Evolutionary conservation across 2,329 filamentous ascomycete genomes (phyloP).

Genomic region (Huntiella decipiens): DNA sequence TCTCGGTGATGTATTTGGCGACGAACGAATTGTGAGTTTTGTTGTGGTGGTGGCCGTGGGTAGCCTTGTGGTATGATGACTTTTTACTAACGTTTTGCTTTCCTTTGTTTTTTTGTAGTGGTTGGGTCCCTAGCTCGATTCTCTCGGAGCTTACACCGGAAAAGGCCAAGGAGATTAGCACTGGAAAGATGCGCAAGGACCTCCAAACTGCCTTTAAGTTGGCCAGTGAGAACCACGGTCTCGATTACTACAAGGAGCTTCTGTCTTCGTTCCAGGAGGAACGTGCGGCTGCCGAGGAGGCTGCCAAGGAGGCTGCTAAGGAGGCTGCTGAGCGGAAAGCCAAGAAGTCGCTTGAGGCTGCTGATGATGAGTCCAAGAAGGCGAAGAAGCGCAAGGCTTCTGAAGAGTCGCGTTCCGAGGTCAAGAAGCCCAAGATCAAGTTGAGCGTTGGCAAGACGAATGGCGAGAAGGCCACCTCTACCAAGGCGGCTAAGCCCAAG

Average conservation of each 20-base stretch:
- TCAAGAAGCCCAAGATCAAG: slow-evolving; percentile 51
- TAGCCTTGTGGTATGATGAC: background rate
- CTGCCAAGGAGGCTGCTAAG: slow-evolving; percentile 25
- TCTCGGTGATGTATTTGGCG: slow-evolving; percentile 82
- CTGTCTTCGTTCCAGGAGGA: slow-evolving; percentile 52
- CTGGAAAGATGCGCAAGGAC: slow-evolving; percentile 63
- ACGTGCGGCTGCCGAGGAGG: slow-evolving; percentile 31
- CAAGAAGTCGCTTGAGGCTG: slow-evolving; percentile 25
- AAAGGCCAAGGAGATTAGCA: slow-evolving; percentile 47
- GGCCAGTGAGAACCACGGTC: slow-evolving; percentile 56
- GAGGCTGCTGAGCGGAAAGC: slow-evolving; percentile 19
- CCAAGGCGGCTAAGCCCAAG: slow-evolving; percentile 33
- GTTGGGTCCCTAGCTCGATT: slow-evolving; percentile 76
- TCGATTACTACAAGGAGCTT: slow-evolving; percentile 70
- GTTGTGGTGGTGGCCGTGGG: background rate
- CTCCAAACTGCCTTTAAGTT: slow-evolving; percentile 63
- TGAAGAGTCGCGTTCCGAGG: slow-evolving; percentile 38
- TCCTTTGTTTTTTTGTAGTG: slow-evolving; percentile 31
- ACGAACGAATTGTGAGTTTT: slow-evolving; percentile 90
- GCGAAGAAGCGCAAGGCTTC: slow-evolving; percentile 71
- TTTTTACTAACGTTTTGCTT: slow-evolving; percentile 1
- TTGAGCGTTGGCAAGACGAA: slow-evolving; percentile 43
- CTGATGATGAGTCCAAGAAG: slow-evolving; percentile 49
- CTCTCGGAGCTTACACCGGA: slow-evolving; percentile 59
- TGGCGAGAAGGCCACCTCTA: slow-evolving; percentile 19